Conservation (phyloP, 805 yeast species). For the Candida suzukii region DNA sequence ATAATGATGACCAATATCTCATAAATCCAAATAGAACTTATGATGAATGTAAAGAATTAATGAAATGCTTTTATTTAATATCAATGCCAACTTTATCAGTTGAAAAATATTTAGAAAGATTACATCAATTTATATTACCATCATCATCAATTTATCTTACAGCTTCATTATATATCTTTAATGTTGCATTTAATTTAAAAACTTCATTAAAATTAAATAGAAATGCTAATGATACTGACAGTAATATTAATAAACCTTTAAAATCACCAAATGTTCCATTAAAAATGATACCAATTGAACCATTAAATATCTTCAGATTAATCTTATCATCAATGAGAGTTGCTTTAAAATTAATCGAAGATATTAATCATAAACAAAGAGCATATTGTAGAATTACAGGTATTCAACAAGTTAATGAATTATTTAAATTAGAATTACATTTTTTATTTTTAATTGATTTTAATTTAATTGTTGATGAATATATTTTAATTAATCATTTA, state of each 20-base stretch:
- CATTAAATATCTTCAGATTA: conserved; percentile 32
- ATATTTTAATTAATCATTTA: conserved; percentile 25
- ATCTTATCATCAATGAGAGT: conserved; percentile 32
- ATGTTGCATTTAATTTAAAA: conserved; percentile 20
- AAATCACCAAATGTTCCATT: conserved; percentile 6
- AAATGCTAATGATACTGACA: not conserved
- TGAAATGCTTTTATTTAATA: conserved; percentile 23
- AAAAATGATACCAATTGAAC: conserved; percentile 24
- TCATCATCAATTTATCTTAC: conserved; percentile 26
- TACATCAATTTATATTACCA: conserved; percentile 21
- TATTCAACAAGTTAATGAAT: conserved; percentile 29
- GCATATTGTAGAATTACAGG: conserved; percentile 40
- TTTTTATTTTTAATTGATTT: conserved; percentile 35
- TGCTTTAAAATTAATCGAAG: conserved; percentile 35
- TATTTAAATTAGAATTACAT: conserved; percentile 32
- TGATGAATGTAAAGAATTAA: conserved; percentile 8
- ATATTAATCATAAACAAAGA: conserved; percentile 34
- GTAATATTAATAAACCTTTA: conserved; percentile 1
- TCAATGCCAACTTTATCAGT: conserved; percentile 23
- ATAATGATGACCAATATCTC: conserved; percentile 4
- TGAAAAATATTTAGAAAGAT: conserved; percentile 22
- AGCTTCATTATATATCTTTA: conserved; percentile 24
- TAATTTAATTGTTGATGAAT: conserved; percentile 31
- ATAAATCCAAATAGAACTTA: conserved; percentile 3
- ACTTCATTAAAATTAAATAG: conserved; percentile 1